Percentiles rank a stretch among this genome's conserved stretches.
These are phyloP conservation scores for Pontederia crassipes DNA, from an alignment of 176 grass and related monocot genomes.

Conservation along the genomic window DNA sequence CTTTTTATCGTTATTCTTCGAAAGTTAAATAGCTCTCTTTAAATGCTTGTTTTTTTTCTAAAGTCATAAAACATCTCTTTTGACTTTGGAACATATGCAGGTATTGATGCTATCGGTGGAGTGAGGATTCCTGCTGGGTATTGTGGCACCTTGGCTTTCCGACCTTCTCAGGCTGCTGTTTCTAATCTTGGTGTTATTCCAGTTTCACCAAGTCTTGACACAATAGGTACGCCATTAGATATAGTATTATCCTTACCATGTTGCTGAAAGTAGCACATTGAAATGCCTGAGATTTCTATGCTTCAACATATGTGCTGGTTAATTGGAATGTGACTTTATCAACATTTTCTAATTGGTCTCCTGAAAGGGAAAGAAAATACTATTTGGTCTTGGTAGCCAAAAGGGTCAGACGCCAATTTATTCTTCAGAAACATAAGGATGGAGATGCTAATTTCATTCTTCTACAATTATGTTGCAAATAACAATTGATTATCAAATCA, in stretches of 20 bases:
- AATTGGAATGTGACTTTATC: too few species aligned
- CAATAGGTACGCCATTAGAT: conserved; percentile 41
- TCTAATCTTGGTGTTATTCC: conserved; percentile 68
- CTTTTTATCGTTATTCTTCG: too few species aligned
- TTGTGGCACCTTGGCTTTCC: conserved; percentile 80
- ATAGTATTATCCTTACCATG: conserved; percentile 7
- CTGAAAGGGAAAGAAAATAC: too few species aligned
- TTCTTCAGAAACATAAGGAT: too few species aligned
- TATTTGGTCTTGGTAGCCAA: too few species aligned
- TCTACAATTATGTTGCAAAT: too few species aligned
- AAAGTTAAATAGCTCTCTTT: not conserved
- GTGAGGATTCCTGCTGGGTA: conserved; percentile 82
- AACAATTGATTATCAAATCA: too few species aligned
- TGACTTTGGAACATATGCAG: conserved; percentile 30
- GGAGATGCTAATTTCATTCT: too few species aligned
- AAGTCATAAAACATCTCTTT: not conserved
- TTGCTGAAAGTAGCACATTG: not conserved
- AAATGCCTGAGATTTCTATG: too few species aligned
- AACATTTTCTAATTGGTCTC: too few species aligned
- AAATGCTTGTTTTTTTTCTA: conserved; percentile 8
- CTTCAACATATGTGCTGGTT: too few species aligned
- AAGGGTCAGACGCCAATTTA: too few species aligned
- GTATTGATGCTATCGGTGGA: conserved; percentile 80
- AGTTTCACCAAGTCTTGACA: conserved; percentile 81
- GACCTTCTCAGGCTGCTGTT: conserved; percentile 71